These are phyloP conservation scores for Prinsepia uniflora DNA, from an alignment of 306 rosid genomes.

Conservation along the genomic window DNA sequence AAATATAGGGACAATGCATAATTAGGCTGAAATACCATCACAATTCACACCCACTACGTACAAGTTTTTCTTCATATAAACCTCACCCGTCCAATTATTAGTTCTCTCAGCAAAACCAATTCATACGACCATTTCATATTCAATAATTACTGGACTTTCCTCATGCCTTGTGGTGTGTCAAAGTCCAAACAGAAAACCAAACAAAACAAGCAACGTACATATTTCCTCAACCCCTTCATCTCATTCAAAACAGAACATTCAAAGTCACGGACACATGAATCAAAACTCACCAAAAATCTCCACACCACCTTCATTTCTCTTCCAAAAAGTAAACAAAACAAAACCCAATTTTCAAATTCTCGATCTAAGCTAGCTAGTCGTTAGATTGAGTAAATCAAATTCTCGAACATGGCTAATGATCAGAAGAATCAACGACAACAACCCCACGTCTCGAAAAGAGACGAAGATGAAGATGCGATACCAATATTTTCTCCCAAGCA, in stretches of 20 bases:
- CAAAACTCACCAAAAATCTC: neutral
- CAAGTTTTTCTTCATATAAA: too few species aligned
- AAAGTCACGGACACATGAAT: neutral
- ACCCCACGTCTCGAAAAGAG: conserved; percentile 7
- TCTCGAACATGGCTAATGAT: neutral
- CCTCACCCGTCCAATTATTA: neutral
- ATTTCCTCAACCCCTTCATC: neutral
- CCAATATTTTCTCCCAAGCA: neutral
- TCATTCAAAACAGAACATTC: conserved; percentile 1
- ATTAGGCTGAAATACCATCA: too few species aligned
- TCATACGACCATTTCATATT: neutral
- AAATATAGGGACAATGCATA: too few species aligned
- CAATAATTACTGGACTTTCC: neutral
- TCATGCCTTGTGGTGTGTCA: neutral
- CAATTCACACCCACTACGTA: too few species aligned
- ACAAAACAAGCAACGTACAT: neutral
- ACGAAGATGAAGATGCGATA: neutral
- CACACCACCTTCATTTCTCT: neutral
- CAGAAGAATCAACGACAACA: neutral
- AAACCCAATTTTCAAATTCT: neutral
- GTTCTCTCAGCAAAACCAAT: neutral
- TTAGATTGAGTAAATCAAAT: neutral
- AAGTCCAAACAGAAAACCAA: neutral
- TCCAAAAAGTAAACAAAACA: neutral
- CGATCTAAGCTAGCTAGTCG: neutral